Evolutionary conservation across 257 asterid genomes (phyloP).

Genomic region (Nicotiana obtusifolia): DNA sequence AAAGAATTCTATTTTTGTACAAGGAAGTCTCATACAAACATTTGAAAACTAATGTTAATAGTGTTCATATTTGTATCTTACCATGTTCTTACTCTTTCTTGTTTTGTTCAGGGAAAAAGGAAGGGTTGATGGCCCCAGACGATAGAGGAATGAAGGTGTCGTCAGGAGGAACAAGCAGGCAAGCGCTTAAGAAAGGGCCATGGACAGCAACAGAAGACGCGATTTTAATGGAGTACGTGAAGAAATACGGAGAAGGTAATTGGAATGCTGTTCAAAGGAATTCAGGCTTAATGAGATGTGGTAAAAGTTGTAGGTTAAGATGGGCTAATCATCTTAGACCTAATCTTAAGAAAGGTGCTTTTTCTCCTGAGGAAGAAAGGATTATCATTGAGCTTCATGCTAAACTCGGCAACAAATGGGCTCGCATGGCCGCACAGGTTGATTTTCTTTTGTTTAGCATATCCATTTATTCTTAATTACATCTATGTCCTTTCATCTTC

Average conservation of each 20-base stretch:
- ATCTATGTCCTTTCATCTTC: not conserved
- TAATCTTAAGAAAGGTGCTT: conserved; percentile 35
- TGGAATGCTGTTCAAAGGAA: conserved; percentile 73
- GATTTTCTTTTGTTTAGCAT: not conserved
- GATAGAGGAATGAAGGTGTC: conserved; percentile 24
- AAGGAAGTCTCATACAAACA: not conserved
- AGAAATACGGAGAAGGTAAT: conserved; percentile 59
- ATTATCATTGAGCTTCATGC: conserved; percentile 35
- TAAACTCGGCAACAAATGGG: conserved; percentile 41
- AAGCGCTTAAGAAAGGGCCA: conserved; percentile 55
- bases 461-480: not conserved
- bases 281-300: conserved; percentile 62
- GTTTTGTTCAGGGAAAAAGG: not conserved
- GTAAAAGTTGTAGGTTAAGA: conserved; percentile 41
- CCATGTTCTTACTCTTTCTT: not conserved
- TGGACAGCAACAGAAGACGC: conserved; percentile 64
- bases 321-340: conserved; percentile 45
- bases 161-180: not conserved
- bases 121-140: conserved; percentile 44
- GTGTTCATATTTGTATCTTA: not conserved
- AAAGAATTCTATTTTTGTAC: not conserved
- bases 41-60: not conserved
- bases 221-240: conserved; percentile 49
- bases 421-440: conserved; percentile 49
- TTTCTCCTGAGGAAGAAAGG: conserved; percentile 29